These are phyloP conservation scores for Nigrospora oryzae DNA, from an alignment of 2,329 filamentous ascomycete genomes.

Conservation along the genomic window DNA sequence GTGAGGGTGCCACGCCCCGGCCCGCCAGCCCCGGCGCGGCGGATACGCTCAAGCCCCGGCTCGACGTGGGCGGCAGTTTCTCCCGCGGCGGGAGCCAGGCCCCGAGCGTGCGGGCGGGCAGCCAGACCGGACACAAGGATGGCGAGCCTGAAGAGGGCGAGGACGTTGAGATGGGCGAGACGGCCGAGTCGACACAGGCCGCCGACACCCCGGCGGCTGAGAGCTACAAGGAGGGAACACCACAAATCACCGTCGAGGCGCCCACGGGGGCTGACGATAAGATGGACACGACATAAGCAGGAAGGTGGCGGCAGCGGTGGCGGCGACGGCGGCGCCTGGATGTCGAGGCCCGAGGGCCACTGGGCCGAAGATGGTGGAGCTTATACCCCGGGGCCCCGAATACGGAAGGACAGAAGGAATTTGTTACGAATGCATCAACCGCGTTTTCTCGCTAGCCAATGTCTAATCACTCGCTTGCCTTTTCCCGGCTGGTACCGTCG, in stretches of 20 bases:
- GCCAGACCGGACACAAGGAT: slow-evolving; percentile 12
- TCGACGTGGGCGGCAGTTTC: slow-evolving; percentile 19
- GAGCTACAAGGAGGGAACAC: slow-evolving; percentile 25
- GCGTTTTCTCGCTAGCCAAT: too few species aligned
- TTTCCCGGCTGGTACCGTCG: too few species aligned
- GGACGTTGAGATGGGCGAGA: slow-evolving; percentile 25
- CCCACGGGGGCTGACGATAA: slow-evolving; percentile 41
- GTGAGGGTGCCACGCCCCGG: slow-evolving; percentile 21
- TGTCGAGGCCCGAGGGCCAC: background rate
- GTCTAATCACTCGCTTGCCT: too few species aligned
- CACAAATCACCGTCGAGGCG: slow-evolving; percentile 40
- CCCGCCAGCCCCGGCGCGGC: slow-evolving; percentile 21
- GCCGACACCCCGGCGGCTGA: slow-evolving; percentile 23
- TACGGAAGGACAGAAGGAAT: too few species aligned
- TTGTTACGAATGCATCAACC: too few species aligned
- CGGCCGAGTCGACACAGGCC: slow-evolving; percentile 28
- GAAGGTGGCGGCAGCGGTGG: background rate
- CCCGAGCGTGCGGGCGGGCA: slow-evolving; percentile 14
- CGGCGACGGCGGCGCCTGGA: background rate
- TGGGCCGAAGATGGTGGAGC: background rate
- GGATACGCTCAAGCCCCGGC: slow-evolving; percentile 24
- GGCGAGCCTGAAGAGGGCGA: slow-evolving; percentile 29
- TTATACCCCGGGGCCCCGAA: background rate
- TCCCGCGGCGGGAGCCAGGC: slow-evolving; percentile 30
- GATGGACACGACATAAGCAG: slow-evolving; percentile 54